A percentile compares a stretch with the other conserved stretches of the same genome.
phyloP scores from a whole-genome alignment of 441 rosid species.

The Jatropha multifida region DNA sequence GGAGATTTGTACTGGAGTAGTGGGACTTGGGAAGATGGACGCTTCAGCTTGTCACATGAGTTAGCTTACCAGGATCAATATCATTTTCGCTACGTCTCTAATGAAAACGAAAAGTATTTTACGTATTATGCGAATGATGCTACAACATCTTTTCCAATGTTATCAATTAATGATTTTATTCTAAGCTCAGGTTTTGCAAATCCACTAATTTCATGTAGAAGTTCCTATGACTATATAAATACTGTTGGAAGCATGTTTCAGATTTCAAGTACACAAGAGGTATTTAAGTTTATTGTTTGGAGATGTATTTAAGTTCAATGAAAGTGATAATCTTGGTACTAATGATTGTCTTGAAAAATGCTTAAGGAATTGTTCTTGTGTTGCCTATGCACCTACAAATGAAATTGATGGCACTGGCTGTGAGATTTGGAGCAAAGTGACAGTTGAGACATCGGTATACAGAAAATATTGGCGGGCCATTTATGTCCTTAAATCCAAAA shows the following conservation, averaged over 20 bases:
- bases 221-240: no score
- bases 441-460: no score
- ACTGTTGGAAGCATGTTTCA: neutral
- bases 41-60: neutral
- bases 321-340: neutral
- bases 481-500: no score
- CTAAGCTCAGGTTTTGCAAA: no score
- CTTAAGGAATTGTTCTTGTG: constrained; percentile 11
- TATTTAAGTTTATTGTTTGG: neutral
- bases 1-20: constrained; percentile 8
- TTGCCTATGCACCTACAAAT: constrained; percentile 1
- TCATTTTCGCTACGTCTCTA: neutral
- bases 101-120: neutral
- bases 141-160: no score
- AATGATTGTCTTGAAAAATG: neutral
- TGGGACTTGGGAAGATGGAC: neutral
- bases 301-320: neutral
- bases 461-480: no score
- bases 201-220: no score
- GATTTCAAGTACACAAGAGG: neutral
- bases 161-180: no score
- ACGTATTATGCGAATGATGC: no score
- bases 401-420: no score
- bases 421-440: no score
- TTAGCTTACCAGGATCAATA: neutral